phyloP scores from a whole-genome alignment of 1,284 basidiomycete genomes.

The Trichosporon coremiiforme region DNA sequence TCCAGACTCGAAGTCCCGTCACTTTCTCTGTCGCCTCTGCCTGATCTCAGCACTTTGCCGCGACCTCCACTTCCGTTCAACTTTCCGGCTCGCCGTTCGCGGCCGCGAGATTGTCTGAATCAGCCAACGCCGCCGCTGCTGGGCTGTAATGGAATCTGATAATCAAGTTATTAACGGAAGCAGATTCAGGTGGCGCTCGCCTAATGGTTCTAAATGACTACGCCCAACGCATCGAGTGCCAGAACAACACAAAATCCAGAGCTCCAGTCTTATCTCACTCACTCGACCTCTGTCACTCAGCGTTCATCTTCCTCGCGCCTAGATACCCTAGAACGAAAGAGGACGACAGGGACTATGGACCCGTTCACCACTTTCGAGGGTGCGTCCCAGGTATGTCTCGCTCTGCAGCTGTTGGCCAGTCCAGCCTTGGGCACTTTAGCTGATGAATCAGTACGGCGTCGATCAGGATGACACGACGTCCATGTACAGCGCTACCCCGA shows the following conservation, averaged over 20 bases:
- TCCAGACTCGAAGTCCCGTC: neutral
- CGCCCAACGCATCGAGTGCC: neutral
- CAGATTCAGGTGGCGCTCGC: neutral
- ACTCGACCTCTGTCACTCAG: neutral
- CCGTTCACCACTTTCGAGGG: conserved; percentile 81
- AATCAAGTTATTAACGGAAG: neutral
- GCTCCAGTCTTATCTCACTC: neutral
- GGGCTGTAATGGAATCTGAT: neutral
- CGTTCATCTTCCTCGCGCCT: neutral
- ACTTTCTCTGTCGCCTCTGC: neutral
- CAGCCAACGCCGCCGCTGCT: neutral
- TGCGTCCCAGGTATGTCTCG: conserved; percentile 50
- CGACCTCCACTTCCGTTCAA: neutral
- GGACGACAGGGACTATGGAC: conserved; percentile 62
- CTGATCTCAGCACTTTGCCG: conserved; percentile 11
- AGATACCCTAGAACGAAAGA: conserved; percentile 16
- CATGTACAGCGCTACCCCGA: conserved; percentile 59
- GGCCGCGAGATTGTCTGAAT: no score
- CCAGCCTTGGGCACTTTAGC: neutral
- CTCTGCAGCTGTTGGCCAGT: neutral
- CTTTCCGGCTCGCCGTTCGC: conserved; percentile 7
- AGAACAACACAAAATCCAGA: conserved; percentile 16
- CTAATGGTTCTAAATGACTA: neutral
- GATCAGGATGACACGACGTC: conserved; percentile 79
- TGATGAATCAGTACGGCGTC: conserved; percentile 60